A percentile compares a stretch with the other conserved stretches of the same genome.
Evolutionary conservation across 1,139 yeast genomes (phyloP).

Genomic region (Saccharomyces hybrid): DNA sequence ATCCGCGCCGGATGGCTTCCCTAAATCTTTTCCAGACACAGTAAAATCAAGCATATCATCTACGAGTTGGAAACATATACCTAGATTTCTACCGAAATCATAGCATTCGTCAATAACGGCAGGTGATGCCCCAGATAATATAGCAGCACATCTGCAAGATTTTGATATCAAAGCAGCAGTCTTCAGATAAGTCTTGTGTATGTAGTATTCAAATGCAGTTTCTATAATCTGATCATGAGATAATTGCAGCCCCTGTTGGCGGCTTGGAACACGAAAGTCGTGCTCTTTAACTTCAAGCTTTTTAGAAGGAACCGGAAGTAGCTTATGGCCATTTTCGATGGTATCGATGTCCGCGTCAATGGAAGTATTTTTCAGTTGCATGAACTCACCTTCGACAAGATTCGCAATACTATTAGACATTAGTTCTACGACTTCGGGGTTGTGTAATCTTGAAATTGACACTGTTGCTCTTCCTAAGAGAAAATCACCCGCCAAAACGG

Average conservation of each 20-base stretch:
- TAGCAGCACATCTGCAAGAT: conserved; percentile 89
- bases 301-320: conserved; percentile 55
- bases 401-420: conserved; percentile 95
- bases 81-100: conserved; percentile 86
- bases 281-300: conserved; percentile 53
- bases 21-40: conserved; percentile 69
- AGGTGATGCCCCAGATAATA: conserved; percentile 76
- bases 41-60: conserved; percentile 96
- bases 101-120: conserved; percentile 75
- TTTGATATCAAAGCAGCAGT: conserved; percentile 96
- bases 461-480: conserved; percentile 93
- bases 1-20: conserved; percentile 96
- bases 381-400: conserved; percentile 94
- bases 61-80: conserved; percentile 90
- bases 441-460: conserved; percentile 83
- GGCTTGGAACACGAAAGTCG: conserved; percentile 45
- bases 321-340: conserved; percentile 43
- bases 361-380: conserved; percentile 94
- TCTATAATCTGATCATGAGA: conserved; percentile 64
- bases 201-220: conserved; percentile 89
- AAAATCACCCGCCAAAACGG: conserved; percentile 94
- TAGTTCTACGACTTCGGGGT: conserved; percentile 94
- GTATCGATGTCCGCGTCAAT: conserved; percentile 39
- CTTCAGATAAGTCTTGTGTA: conserved; percentile 90
- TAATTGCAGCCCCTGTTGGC: conserved; percentile 34